These are phyloP conservation scores for Stachybotrys elegans DNA, from an alignment of 2,329 filamentous ascomycete species.

Conservation along the genomic window DNA sequence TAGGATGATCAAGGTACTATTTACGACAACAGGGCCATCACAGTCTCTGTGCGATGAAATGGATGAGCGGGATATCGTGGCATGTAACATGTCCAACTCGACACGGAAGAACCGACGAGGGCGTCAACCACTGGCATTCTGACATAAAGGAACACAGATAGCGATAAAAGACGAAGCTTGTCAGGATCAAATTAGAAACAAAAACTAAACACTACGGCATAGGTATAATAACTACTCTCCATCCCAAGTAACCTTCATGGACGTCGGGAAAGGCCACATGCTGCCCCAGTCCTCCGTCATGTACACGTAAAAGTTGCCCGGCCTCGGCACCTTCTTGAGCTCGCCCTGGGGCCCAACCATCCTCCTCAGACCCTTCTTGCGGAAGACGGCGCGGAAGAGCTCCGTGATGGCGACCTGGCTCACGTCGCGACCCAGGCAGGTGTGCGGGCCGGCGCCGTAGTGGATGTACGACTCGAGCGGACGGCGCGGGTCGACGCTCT, in stretches of 20 bases:
- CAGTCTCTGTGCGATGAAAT: background rate
- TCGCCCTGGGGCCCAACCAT: slow-evolving; percentile 60
- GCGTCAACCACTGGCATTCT: background rate
- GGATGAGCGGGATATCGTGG: background rate
- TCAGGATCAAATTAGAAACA: no score
- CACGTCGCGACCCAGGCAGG: slow-evolving; percentile 56
- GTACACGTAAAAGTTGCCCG: slow-evolving; percentile 54
- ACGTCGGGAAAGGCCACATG: slow-evolving; percentile 40
- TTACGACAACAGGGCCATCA: background rate
- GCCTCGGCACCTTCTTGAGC: slow-evolving; percentile 58
- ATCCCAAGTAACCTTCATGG: slow-evolving; percentile 52
- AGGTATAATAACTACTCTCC: slow-evolving; percentile 23
- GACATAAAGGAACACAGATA: no score
- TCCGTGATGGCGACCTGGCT: slow-evolving; percentile 59
- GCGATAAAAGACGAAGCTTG: no score
- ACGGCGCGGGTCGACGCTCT: slow-evolving; percentile 56
- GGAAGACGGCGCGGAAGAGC: slow-evolving; percentile 63
- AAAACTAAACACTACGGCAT: no score
- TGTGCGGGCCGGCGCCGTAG: slow-evolving; percentile 58
- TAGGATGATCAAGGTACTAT: background rate
- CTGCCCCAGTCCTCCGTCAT: slow-evolving; percentile 61
- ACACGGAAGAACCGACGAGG: background rate
- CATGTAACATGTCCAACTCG: background rate
- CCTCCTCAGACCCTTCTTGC: slow-evolving; percentile 54
- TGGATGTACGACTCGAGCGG: slow-evolving; percentile 60